Evolutionary conservation across 73 alveolate species (phyloP), one percentile per base, ranked within the genome.

Genomic region (Paramecium bursaria): DNA sequence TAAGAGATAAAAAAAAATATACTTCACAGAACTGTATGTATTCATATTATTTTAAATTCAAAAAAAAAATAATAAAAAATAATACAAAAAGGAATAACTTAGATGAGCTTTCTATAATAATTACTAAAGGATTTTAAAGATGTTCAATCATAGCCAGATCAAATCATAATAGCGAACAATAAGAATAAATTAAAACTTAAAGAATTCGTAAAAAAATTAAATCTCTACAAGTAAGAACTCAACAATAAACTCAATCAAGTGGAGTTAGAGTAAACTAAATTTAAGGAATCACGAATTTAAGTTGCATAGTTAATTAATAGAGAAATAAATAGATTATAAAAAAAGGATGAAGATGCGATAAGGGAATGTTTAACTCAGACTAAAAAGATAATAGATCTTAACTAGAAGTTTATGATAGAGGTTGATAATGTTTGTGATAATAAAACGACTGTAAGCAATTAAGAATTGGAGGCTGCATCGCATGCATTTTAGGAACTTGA

Each of bases 21-120:
- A 67, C 82, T 67, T 67, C 49, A 67, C 82, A 67, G 82, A 67
- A 47, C 82, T 67, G 22, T 67, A 67, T 15, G 82, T 67, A 21
- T 67, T 67, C 82, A 67, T 67, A 23, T 57, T 25, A 29, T 29
- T 25, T 11, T 25, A 14, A 7, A 27, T 26, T 29, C 49, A 29
- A 23, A 57, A 57, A 10, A 57, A 25, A 57, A 57, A 25, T 57
- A 26, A 57, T 29, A 25, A 57, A n/a, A n/a, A n/a, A n/a, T n/a
- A n/a, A n/a, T n/a, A n/a, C n/a, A n/a, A n/a, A n/a, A n/a, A n/a
- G n/a, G n/a, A n/a, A n/a, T n/a, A n/a, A n/a, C n/a, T n/a, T n/a
- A n/a, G n/a, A n/a, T n/a, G n/a, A n/a, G n/a, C n/a, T n/a, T n/a
- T n/a, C n/a, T n/a, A n/a, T n/a, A n/a, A n/a, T n/a, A n/a, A n/a